Evolutionary conservation across 441 rosid genomes (phyloP).

Genomic region (Eutrema salsugineum): DNA sequence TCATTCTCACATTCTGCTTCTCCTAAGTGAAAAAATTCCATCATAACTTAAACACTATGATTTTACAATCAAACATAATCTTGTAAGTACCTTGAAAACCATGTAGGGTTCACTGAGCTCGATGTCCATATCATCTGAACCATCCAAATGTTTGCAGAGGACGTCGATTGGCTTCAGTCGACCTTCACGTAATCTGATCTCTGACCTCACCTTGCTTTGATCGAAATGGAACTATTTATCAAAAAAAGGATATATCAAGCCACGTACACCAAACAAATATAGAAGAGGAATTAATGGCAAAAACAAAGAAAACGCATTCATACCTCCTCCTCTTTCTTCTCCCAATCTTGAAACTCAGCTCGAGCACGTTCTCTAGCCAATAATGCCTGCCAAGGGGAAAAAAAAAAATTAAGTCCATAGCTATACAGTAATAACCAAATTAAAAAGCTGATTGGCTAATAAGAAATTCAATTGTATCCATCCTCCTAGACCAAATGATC

Average conservation of each 20-base stretch:
- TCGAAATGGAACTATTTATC: constrained; percentile 83
- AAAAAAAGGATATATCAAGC: constrained; percentile 18
- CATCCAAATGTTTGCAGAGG: constrained; percentile 76
- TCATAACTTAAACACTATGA: neutral
- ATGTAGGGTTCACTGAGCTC: constrained; percentile 80
- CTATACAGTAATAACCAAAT: neutral
- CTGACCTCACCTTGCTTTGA: constrained; percentile 94
- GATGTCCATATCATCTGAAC: constrained; percentile 79
- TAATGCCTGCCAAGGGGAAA: constrained; percentile 59
- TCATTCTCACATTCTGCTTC: constrained; percentile 2
- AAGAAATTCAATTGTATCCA: neutral
- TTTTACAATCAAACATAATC: constrained; percentile 1
- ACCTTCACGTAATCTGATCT: constrained; percentile 85
- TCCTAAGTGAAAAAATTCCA: neutral
- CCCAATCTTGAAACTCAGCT: constrained; percentile 98
- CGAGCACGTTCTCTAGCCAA: constrained; percentile 96
- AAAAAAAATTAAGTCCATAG: neutral
- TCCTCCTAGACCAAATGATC: neutral
- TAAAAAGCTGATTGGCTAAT: neutral
- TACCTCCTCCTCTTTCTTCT: constrained; percentile 97
- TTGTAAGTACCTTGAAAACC: constrained; percentile 74
- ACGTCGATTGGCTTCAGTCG: constrained; percentile 85
- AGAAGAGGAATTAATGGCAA: neutral
- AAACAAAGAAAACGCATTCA: constrained; percentile 12
- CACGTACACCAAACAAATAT: neutral